These are phyloP conservation scores for Choricystis sp. DNA, from an alignment of 139 green algal genomes.

Conservation along the genomic window DNA sequence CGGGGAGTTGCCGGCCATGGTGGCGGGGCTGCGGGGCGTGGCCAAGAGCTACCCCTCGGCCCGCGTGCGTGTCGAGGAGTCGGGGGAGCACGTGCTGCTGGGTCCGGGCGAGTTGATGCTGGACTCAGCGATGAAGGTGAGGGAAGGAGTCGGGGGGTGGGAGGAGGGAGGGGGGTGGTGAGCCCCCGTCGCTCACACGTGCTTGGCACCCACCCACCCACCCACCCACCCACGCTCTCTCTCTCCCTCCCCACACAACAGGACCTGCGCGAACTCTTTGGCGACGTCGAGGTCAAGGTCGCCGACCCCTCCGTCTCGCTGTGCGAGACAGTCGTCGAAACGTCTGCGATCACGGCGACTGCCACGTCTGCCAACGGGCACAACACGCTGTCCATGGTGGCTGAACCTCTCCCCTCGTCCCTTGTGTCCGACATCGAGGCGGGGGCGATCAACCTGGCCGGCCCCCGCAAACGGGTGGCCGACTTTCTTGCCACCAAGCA, in stretches of 20 bases:
- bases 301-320: constrained; percentile 80
- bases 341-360: constrained; percentile 86
- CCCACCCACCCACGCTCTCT: background rate
- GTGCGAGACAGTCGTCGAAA: constrained; percentile 95
- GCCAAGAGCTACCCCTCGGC: constrained; percentile 81
- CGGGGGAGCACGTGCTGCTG: constrained; percentile 90
- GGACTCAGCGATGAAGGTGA: constrained; percentile 83
- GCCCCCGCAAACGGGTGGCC: constrained; percentile 43
- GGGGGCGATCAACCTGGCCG: constrained; percentile 44
- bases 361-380: constrained; percentile 89
- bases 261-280: constrained; percentile 74
- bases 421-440: constrained; percentile 85
- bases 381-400: constrained; percentile 89
- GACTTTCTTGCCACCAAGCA: constrained; percentile 79
- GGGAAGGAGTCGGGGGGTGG: background rate
- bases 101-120: constrained; percentile 95
- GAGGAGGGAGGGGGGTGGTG: background rate
- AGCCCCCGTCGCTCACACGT: background rate
- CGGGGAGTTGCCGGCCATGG: constrained; percentile 94
- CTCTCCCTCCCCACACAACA: constrained; percentile 2
- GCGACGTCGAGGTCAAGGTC: constrained; percentile 93
- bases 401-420: constrained; percentile 80
- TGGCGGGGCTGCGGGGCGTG: constrained; percentile 65
- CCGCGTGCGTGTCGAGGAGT: constrained; percentile 90
- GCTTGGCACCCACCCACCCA: background rate